A percentile compares a stretch with the other conserved stretches of the same genome.
phyloP scores from a whole-genome alignment of 805 yeast genomes.

The Candida loeiensis region DNA sequence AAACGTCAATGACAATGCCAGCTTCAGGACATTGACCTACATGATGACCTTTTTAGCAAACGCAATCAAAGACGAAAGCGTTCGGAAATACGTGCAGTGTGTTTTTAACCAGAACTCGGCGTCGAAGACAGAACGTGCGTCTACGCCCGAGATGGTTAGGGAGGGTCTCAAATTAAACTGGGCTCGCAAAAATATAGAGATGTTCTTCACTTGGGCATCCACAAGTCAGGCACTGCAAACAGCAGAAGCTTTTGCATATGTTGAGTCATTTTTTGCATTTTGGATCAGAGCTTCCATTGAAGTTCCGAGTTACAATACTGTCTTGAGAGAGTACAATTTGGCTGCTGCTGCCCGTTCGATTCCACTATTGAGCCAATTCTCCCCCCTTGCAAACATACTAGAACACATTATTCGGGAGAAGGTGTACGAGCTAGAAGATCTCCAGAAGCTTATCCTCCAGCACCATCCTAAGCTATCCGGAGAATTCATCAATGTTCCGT shows the following conservation, averaged over 20 bases:
- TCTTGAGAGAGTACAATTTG: neutral
- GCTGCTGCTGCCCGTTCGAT: neutral
- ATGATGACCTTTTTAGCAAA: neutral
- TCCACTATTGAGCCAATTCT: neutral
- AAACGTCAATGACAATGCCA: neutral
- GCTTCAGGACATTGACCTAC: neutral
- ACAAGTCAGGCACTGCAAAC: neutral
- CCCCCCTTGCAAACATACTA: neutral
- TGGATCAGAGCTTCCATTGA: neutral
- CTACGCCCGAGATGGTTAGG: slow-evolving; percentile 1
- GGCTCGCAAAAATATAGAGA: neutral
- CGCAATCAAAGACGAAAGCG: neutral
- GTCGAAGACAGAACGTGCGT: neutral
- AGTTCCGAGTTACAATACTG: neutral
- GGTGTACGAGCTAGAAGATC: neutral
- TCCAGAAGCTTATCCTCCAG: neutral
- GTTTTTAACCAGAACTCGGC: neutral
- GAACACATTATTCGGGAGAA: neutral
- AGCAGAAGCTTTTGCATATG: neutral
- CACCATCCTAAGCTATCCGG: neutral
- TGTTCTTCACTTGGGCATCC: neutral
- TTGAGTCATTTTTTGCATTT: neutral
- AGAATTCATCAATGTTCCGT: slow-evolving; percentile 10
- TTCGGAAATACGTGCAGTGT: neutral
- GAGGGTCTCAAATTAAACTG: neutral